A percentile compares a stretch with the other conserved stretches of the same genome.
Evolutionary conservation across 1,284 basidiomycete species (phyloP).

Genomic region (Ganoderma boninense): DNA sequence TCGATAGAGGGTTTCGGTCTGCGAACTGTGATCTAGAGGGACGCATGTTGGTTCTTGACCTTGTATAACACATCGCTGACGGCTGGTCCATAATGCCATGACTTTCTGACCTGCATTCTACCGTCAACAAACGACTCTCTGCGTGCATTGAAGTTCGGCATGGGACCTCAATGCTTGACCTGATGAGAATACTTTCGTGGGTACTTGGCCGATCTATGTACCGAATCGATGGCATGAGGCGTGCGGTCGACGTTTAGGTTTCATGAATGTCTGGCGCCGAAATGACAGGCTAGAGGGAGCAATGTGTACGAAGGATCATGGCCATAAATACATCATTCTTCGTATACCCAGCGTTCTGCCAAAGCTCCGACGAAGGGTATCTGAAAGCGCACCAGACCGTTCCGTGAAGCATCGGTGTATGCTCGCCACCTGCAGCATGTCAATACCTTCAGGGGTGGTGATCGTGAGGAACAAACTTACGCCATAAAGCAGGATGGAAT

Average conservation of each 20-base stretch:
- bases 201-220: neutral
- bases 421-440: conserved; percentile 59
- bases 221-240: neutral
- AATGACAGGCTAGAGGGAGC: neutral
- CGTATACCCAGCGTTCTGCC: conserved; percentile 78
- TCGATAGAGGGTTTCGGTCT: neutral
- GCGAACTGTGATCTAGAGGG: neutral
- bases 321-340: conserved; percentile 54
- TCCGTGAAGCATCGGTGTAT: conserved; percentile 67
- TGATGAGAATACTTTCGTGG: neutral
- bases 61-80: conserved; percentile 8
- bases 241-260: neutral
- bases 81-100: conserved; percentile 12
- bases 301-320: neutral
- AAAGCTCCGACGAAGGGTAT: conserved; percentile 74
- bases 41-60: neutral
- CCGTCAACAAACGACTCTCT: neutral
- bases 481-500: conserved; percentile 59
- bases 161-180: neutral
- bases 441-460: conserved; percentile 3
- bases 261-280: too few species aligned
- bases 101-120: neutral
- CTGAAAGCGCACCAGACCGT: conserved; percentile 65
- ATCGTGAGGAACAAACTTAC: conserved; percentile 47
- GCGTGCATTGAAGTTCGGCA: neutral